Percentiles rank a stretch among this genome's conserved stretches.
Conservation (phyloP, 2,329 filamentous ascomycete species). For the Chalaropsis ovoidea region DNA sequence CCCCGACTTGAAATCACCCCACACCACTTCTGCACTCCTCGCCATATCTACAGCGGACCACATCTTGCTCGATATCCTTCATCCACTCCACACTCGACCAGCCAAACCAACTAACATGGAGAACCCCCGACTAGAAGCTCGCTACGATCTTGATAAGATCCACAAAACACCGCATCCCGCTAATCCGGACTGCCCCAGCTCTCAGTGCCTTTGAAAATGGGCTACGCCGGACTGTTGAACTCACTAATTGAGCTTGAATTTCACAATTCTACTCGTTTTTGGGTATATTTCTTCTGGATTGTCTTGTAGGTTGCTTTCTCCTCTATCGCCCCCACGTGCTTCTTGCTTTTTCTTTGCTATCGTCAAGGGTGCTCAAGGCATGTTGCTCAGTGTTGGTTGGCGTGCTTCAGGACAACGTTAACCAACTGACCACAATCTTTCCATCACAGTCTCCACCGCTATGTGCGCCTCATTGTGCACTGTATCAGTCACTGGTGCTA, state of each 20-base stretch:
- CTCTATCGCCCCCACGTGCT: slow-evolving; percentile 38
- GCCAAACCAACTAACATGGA: background rate
- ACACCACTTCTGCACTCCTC: background rate
- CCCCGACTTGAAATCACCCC: no score
- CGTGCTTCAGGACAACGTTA: no score
- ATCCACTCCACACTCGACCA: background rate
- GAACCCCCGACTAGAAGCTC: background rate
- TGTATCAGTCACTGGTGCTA: slow-evolving; percentile 78
- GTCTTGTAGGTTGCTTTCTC: slow-evolving; percentile 31
- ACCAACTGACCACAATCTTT: background rate
- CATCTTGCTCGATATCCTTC: background rate
- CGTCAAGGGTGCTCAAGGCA: no score
- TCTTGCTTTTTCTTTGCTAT: no score
- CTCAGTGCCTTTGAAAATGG: slow-evolving; percentile 13
- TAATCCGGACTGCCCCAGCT: background rate
- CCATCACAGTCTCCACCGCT: slow-evolving; percentile 64
- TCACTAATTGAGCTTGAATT: slow-evolving; percentile 32
- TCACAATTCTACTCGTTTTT: slow-evolving; percentile 39
- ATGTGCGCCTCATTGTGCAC: slow-evolving; percentile 75
- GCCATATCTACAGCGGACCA: background rate
- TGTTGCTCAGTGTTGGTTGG: no score
- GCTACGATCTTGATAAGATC: background rate
- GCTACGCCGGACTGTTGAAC: slow-evolving; percentile 27
- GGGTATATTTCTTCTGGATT: slow-evolving; percentile 36
- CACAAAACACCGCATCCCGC: background rate